Conservation (phyloP, 768 basidiomycete genomes). For the Hortiboletus flavorubellus region DNA sequence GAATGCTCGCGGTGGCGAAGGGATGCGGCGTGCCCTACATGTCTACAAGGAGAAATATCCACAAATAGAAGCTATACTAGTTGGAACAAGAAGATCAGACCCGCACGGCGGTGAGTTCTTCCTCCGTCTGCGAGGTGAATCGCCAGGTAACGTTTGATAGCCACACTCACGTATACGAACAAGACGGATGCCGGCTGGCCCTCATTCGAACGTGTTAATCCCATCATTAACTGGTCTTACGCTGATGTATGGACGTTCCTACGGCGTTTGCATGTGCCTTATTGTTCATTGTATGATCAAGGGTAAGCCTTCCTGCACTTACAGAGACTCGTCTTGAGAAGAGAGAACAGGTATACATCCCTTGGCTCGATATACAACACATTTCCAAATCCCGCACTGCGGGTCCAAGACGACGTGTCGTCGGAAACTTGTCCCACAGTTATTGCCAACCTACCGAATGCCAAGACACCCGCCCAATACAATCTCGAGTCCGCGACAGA, state of each 20-base stretch:
- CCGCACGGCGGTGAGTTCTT: constrained; percentile 87
- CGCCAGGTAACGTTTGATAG: constrained; percentile 36
- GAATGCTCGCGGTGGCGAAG: constrained; percentile 57
- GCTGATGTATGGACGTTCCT: constrained; percentile 87
- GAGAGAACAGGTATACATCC: constrained; percentile 79
- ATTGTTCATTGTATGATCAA: constrained; percentile 86
- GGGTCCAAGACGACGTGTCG: constrained; percentile 17
- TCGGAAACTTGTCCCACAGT: constrained; percentile 18
- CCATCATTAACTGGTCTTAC: constrained; percentile 96
- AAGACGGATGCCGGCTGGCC: constrained; percentile 93
- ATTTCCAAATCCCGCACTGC: constrained; percentile 84
- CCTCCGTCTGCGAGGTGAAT: background rate
- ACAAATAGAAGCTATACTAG: constrained; percentile 73
- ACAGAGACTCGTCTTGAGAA: background rate
- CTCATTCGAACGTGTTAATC: constrained; percentile 83
- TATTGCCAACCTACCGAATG: constrained; percentile 19
- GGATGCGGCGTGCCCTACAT: constrained; percentile 77
- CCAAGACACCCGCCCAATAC: constrained; percentile 4
- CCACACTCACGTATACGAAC: constrained; percentile 64
- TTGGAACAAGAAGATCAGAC: constrained; percentile 87
- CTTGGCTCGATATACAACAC: constrained; percentile 96
- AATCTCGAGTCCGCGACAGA: background rate
- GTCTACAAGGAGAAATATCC: constrained; percentile 66
- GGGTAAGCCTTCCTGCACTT: constrained; percentile 52
- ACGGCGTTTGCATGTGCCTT: constrained; percentile 68